Base-by-base conservation (phyloP, 2,329 filamentous ascomycete species). In the Talaromyces sp. region DNA sequence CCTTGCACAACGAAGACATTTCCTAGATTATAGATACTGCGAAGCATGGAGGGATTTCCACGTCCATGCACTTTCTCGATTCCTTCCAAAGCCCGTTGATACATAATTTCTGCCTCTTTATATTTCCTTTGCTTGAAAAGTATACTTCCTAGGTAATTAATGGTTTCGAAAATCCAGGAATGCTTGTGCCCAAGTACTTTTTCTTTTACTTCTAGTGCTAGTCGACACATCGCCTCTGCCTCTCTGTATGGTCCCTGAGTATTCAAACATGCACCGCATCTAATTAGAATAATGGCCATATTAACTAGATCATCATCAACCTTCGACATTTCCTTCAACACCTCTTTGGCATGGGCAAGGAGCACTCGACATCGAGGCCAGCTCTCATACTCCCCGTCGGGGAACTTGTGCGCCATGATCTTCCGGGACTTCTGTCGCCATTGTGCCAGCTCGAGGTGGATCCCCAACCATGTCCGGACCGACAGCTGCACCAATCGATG, bases 401-500 rank as follows among this genome's bases (percentile, higher is more conserved):
- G 69, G 58, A 67, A 71, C 13, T 60, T 43, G 4, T 58, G 10
- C 19, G 50, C 38, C 9, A 72, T 49, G 10, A 63, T 62, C 6
- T 29, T 46, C 21, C 71, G 64, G 55, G 63, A 70, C 52, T 56
- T 41, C 31, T 63, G 43, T 59, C 61, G 64, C 71, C 69, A 73
- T 31, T 32, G 38, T 5, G 67, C 63, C 0, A 68, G 41, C 61
- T 72, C 63, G 0, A 58, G 55, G 10, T 70, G 27, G 0, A 61
- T 1, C 27, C 70, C 63, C 1, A 73, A 62, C 70, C 69, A 73
- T 43, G 56, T 60, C 43, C 64, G 60, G 14, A 58, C 67, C 10
- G 67, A 62, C 0, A 70, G 58, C 59, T 71, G 67, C 43, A 72
- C 66, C 13, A 72, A 64, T 14, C 61, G 55, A 62, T 72, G 65